Evolutionary conservation across 2,329 filamentous ascomycete genomes (phyloP).

Genomic region (Neofusicoccum ribis): DNA sequence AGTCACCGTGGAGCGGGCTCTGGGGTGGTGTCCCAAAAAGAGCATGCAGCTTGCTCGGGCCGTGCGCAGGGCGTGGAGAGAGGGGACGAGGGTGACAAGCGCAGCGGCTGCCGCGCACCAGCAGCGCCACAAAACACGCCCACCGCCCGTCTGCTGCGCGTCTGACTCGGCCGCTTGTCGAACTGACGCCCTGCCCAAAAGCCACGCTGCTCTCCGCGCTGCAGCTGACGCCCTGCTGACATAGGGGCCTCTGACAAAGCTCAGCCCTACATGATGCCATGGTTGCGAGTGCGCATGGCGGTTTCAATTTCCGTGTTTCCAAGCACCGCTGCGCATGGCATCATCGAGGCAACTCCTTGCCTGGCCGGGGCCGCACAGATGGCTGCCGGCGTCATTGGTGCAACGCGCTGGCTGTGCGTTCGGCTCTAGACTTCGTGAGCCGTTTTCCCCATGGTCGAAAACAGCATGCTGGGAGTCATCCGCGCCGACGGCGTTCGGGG

Average conservation of each 20-base stretch:
- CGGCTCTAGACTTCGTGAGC: background rate
- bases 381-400: background rate
- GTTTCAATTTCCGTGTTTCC: background rate
- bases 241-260: background rate
- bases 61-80: conserved; percentile 9
- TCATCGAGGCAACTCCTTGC: background rate
- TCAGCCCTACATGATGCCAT: conserved; percentile 4
- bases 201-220: background rate
- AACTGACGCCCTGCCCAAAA: background rate
- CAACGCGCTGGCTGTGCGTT: background rate
- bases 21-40: background rate
- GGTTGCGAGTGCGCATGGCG: background rate
- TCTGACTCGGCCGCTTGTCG: background rate
- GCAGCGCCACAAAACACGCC: background rate
- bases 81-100: background rate
- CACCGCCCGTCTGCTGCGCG: background rate
- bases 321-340: background rate
- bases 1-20: conserved; percentile 5
- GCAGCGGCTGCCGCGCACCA: background rate
- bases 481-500: background rate
- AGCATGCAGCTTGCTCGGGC: background rate
- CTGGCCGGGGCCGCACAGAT: background rate
- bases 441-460: background rate
- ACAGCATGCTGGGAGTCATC: conserved; percentile 4
- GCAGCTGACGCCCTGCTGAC: background rate